Percentiles rank a stretch among this genome's conserved stretches.
Evolutionary conservation across 2,329 filamentous ascomycete genomes (phyloP).

Genomic region (Colletotrichum gloeosporioides): DNA sequence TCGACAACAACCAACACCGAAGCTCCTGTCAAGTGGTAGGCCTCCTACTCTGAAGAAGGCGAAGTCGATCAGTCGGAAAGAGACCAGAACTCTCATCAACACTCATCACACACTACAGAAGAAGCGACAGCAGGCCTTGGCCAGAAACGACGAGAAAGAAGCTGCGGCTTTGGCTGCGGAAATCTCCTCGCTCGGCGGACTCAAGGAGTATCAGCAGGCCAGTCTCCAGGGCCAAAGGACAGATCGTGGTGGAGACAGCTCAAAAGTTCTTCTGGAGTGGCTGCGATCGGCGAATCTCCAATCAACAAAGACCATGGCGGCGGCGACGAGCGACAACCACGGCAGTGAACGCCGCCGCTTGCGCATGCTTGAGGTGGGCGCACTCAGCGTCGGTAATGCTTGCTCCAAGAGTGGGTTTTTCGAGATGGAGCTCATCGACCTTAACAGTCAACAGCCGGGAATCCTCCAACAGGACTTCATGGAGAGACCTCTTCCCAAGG

Average conservation of each 20-base stretch:
- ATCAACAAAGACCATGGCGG: slow-evolving; percentile 20
- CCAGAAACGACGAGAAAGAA: slow-evolving; percentile 55
- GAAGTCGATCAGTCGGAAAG: slow-evolving; percentile 67
- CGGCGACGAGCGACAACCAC: neutral
- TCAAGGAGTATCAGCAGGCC: slow-evolving; percentile 69
- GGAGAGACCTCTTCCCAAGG: slow-evolving; percentile 75
- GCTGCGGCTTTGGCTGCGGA: slow-evolving; percentile 54
- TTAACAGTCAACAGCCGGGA: slow-evolving; percentile 82
- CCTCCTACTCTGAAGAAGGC: slow-evolving; percentile 58
- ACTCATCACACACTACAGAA: slow-evolving; percentile 71
- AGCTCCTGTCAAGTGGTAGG: slow-evolving; percentile 53
- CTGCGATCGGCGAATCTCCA: slow-evolving; percentile 43
- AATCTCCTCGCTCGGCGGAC: slow-evolving; percentile 63
- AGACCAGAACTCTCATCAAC: slow-evolving; percentile 69
- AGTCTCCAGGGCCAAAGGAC: slow-evolving; percentile 72
- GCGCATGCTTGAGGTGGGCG: slow-evolving; percentile 86
- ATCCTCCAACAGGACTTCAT: slow-evolving; percentile 96
- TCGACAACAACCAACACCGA: slow-evolving; percentile 2
- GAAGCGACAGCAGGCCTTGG: slow-evolving; percentile 59
- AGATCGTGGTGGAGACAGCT: slow-evolving; percentile 72
- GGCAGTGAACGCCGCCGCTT: slow-evolving; percentile 34
- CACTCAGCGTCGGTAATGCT: slow-evolving; percentile 82
- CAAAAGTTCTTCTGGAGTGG: slow-evolving; percentile 69
- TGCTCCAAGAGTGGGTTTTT: slow-evolving; percentile 78
- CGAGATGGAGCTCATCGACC: slow-evolving; percentile 82